These are phyloP conservation scores for Fusarium sp. DNA, from an alignment of 2,329 filamentous ascomycete species.

Conservation along the genomic window DNA sequence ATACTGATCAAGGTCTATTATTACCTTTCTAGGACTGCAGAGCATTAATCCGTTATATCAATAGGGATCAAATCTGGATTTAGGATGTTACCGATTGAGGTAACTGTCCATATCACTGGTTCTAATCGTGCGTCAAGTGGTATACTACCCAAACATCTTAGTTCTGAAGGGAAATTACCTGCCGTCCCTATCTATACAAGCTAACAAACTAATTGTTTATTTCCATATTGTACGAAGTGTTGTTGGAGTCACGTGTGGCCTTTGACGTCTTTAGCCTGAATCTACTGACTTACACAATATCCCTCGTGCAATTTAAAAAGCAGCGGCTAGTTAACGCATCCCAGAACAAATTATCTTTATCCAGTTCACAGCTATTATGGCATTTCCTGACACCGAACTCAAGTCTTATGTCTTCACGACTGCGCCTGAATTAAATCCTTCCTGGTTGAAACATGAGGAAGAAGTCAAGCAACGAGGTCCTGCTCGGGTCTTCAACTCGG, in stretches of 20 bases:
- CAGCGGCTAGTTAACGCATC: background rate
- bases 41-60: too few relatives aligned
- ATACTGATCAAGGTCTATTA: too few relatives aligned
- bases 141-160: too few relatives aligned
- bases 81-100: too few relatives aligned
- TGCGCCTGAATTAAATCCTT: slow-evolving; percentile 54
- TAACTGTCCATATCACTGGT: too few relatives aligned
- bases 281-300: background rate
- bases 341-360: too few relatives aligned
- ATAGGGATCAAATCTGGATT: too few relatives aligned
- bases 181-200: too few relatives aligned
- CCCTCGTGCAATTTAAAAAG: background rate
- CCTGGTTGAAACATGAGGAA: slow-evolving; percentile 55
- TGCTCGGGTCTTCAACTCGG: slow-evolving; percentile 35
- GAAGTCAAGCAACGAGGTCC: slow-evolving; percentile 36
- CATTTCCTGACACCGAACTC: slow-evolving; percentile 32
- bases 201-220: too few relatives aligned
- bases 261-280: slow-evolving; percentile 23
- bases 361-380: slow-evolving; percentile 13
- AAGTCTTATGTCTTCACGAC: slow-evolving; percentile 44
- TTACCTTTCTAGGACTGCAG: too few relatives aligned
- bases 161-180: too few relatives aligned
- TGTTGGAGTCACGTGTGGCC: slow-evolving; percentile 17
- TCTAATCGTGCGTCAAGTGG: too few relatives aligned
- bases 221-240: background rate